Base-by-base conservation (phyloP, 768 basidiomycete genomes). In the Pleurotus pulmonarius region DNA sequence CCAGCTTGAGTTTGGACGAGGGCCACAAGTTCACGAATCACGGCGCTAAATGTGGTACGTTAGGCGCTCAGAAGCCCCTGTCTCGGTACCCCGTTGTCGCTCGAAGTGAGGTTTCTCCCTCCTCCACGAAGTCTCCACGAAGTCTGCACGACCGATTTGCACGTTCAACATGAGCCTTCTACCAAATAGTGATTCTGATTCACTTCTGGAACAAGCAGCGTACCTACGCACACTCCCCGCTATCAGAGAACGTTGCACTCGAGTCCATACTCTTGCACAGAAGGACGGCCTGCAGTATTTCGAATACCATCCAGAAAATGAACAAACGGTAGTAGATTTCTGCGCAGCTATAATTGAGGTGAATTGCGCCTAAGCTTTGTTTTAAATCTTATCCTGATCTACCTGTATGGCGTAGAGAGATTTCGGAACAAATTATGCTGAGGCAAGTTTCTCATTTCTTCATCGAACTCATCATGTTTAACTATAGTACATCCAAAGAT, bases 201-300 rank as follows among this genome's bases (percentile, higher is more conserved):
- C 73, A 9, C 55, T 69, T 13, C 61, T 70, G 41, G 69, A 76
- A 58, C 81, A 73, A 39, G 83, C 86, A 22, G 73, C 71, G 4
- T 95, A 94, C 65, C 82, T 97, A 44, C 86, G 88, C 29, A 93
- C 91, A 0, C 78, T 97, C 3, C 89, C 92, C 13, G 83, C 94
- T n/a, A 93, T 98, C 63, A 83, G 96, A 46, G 88, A 94, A 63
- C 81, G 92, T 43, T 98, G 94, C 69, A 67, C 71, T 9, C 80
- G 80, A 41, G 92, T 98, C 34, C 85, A 89, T 68, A 80, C 84
- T 25, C 85, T 96, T 16, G 94, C 92, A 11, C 74, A 83, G 67
- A 66, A 80, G 59, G 88, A 85, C 49, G 82, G 87, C 63, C 80
- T 97, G 9, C 75, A 94, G 62, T 94, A 92, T 70, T 96, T 96